phyloP scores from a whole-genome alignment of 148 eudicot species.

The Suaeda aralocaspica region DNA sequence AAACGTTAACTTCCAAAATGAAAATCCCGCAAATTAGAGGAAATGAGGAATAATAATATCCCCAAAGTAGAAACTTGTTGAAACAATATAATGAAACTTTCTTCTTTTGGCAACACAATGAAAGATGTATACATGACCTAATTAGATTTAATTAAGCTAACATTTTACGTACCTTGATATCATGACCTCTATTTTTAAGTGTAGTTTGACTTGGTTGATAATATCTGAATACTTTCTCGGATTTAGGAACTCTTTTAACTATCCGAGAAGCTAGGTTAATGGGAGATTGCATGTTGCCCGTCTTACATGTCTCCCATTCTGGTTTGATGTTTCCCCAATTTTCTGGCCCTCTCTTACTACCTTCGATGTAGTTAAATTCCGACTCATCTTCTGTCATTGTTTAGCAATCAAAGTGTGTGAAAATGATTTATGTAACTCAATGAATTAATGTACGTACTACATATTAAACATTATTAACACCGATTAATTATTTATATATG shows the following conservation, averaged over 20 bases:
- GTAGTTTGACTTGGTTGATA: slow-evolving; percentile 37
- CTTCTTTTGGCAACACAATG: too few relatives aligned
- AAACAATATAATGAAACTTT: too few relatives aligned
- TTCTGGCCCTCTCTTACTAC: slow-evolving; percentile 36
- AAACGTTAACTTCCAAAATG: too few relatives aligned
- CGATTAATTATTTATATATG: too few relatives aligned
- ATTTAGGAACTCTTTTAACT: slow-evolving; percentile 7
- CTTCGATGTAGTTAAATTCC: slow-evolving; percentile 31
- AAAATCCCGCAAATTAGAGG: too few relatives aligned
- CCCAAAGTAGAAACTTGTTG: too few relatives aligned
- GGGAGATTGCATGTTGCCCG: slow-evolving; percentile 51
- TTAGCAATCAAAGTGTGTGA: neutral
- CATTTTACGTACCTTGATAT: slow-evolving; percentile 29
- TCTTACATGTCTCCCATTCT: slow-evolving; percentile 48
- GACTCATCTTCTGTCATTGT: slow-evolving; percentile 29
- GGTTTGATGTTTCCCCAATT: slow-evolving; percentile 46
- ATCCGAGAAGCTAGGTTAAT: slow-evolving; percentile 30
- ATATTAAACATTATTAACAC: too few relatives aligned
- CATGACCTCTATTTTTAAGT: slow-evolving; percentile 49
- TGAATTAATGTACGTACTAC: too few relatives aligned
- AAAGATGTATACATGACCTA: too few relatives aligned
- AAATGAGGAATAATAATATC: too few relatives aligned
- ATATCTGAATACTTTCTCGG: neutral
- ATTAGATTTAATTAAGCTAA: too few relatives aligned
- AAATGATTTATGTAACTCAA: neutral